phyloP scores from a whole-genome alignment of 2,329 filamentous ascomycete genomes.

The Drechslerella dactyloides region DNA sequence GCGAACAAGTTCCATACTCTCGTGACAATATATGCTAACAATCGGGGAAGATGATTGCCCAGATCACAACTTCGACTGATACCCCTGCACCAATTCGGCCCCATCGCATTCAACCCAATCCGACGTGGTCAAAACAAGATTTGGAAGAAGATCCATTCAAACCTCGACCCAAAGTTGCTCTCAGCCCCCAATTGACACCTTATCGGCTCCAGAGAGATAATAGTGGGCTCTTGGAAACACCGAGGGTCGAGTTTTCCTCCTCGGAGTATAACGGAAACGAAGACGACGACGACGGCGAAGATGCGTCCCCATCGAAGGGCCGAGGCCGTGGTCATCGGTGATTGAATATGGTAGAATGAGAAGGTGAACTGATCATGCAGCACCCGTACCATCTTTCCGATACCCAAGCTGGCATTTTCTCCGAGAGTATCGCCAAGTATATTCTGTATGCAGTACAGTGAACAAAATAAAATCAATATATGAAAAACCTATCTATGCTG shows the following conservation, averaged over 20 bases:
- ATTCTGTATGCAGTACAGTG: background rate
- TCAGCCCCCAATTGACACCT: constrained; percentile 53
- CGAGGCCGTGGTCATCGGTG: constrained; percentile 32
- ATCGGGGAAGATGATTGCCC: constrained; percentile 32
- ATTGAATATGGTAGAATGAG: background rate
- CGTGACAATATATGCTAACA: constrained; percentile 16
- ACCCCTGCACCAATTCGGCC: constrained; percentile 43
- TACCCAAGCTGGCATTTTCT: background rate
- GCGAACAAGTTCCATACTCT: background rate
- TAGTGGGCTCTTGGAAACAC: constrained; percentile 14
- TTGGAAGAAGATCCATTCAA: constrained; percentile 55
- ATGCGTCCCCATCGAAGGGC: constrained; percentile 40
- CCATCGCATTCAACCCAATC: constrained; percentile 26
- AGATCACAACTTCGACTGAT: constrained; percentile 42
- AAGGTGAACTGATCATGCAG: background rate
- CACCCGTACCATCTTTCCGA: background rate
- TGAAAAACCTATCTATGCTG: background rate
- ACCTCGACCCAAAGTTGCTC: constrained; percentile 54
- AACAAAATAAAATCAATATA: too few relatives aligned
- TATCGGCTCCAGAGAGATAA: constrained; percentile 12
- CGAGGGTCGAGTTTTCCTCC: constrained; percentile 25
- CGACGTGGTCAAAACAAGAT: constrained; percentile 37
- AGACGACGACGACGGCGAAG: constrained; percentile 36
- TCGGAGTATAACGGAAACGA: constrained; percentile 16
- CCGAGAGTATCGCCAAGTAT: background rate